Conservation (phyloP, 2,329 filamentous ascomycete species). For the Lecanosticta acicola region DNA sequence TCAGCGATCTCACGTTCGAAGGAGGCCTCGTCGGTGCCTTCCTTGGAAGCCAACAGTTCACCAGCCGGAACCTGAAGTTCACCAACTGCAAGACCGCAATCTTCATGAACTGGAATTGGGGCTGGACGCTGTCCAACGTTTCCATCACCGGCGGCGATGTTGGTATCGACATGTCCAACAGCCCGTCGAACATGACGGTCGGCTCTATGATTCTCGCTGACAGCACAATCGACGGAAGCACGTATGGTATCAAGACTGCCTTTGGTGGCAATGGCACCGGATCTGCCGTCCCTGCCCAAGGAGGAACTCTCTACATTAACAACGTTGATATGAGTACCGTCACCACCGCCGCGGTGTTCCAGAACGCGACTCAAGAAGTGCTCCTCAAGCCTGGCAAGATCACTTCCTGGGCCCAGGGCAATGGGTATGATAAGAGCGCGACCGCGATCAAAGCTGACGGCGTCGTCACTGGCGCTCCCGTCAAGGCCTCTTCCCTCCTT, state of each 20-base stretch:
- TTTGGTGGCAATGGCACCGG: constrained; percentile 44
- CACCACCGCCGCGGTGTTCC: constrained; percentile 58
- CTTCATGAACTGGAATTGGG: constrained; percentile 53
- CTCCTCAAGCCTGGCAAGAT: constrained; percentile 68
- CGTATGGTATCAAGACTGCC: constrained; percentile 69
- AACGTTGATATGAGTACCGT: constrained; percentile 78
- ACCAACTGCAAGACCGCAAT: constrained; percentile 46
- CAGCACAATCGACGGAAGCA: constrained; percentile 69
- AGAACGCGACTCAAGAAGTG: constrained; percentile 44
- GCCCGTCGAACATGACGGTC: constrained; percentile 47
- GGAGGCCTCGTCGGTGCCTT: constrained; percentile 57
- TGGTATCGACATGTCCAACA: constrained; percentile 47
- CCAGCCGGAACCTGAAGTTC: constrained; percentile 47
- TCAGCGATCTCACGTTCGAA: constrained; percentile 55
- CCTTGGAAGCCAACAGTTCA: constrained; percentile 61
- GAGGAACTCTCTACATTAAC: constrained; percentile 77
- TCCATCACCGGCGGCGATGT: constrained; percentile 43
- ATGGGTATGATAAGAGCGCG: constrained; percentile 55
- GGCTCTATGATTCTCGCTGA: constrained; percentile 82
- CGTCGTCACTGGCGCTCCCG: constrained; percentile 6
- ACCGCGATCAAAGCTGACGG: constrained; percentile 42
- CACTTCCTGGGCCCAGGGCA: constrained; percentile 72
- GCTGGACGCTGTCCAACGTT: constrained; percentile 45
- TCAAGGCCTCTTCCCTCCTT: constrained; percentile 57
- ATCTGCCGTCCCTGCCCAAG: constrained; percentile 59